Evolutionary conservation across 768 basidiomycete species (phyloP), one percentile per base, ranked within the genome.

Genomic region (Lactarius trivialis): DNA sequence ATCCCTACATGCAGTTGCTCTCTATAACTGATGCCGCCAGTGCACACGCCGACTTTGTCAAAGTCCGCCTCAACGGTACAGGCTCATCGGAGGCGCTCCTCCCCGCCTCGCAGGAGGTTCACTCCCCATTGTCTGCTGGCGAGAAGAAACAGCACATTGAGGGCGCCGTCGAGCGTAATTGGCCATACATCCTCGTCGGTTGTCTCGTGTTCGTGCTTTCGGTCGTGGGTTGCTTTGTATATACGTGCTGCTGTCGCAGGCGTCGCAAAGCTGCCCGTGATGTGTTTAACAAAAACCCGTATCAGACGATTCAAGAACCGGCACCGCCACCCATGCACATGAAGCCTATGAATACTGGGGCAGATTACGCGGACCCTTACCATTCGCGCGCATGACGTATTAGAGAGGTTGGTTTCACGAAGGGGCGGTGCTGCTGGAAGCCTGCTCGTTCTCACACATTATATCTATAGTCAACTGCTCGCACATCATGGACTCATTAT

Each of bases 1-100:
- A 81, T 33, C 90, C 90, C 3, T 92, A 80, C 70, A 77, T 91
- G 55, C 90, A 92, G 69, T 75, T 92, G 60, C 74, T 85, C 28
- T 78, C 89, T 8, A 70, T 83, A 54, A 89, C 84, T 49, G 68
- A 85, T 68, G 63, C 75, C 5, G 71, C 74, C 19, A 68, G 76
- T 5, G 87, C 87, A 7, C 79, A 82, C 69, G 60, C 76, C n/a
- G 87, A 90, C 63, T 92, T 92, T 65, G 78, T 90, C 39, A 68
- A 80, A 54, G 73, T 77, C 26, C 86, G 90, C 24, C 73, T 88
- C 58, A 75, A 75, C 33, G 88, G 87, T 39, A 74, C 76, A 37
- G 77, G 76, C 53, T 78, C 80, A 1, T 74, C 81, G 65, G 85
- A 85, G 69, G 65, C 78, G 1, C 81, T 91, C 32, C 80, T 91